Base-by-base conservation (phyloP, 805 yeast species). In the Diddensiella santjacobensis region DNA sequence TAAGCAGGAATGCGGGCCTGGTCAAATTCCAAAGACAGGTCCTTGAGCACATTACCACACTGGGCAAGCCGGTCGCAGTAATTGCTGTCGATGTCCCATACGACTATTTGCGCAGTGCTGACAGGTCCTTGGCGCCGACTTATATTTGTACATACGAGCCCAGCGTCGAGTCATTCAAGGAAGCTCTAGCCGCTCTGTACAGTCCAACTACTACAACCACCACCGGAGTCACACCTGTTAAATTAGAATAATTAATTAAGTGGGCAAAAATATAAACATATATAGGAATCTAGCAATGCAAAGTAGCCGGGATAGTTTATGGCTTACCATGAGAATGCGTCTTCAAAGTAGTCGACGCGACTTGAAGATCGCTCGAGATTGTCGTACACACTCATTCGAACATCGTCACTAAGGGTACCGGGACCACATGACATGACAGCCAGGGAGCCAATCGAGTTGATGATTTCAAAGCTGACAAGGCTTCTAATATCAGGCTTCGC, bases 271-370 rank as follows among this genome's bases (percentile, higher is more conserved):
- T n/a, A n/a, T n/a, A n/a, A n/a, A n/a, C n/a, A n/a, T n/a, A n/a
- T n/a, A n/a, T n/a, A n/a, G n/a, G n/a, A n/a, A n/a, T n/a, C n/a
- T 8, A 26, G 11, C 8, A 26, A 26, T 8, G 31, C 13, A 26
- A 13, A 26, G n/a, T 35, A 35, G 8, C 6, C 18, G n/a, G 6
- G n/a, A n/a, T 35, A n/a, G n/a, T 8, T 18, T 38, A 6, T 38
- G 4, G 39, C 18, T 23, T 59, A 79, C 91, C 91, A 84, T 11
- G 75, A 70, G 65, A 83, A 87, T 40, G 81, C 67, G 61, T 84
- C 88, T 60, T 86, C 93, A 61, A 71, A 78, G 59, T 79, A 79
- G 49, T 83, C 87, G 17, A 85, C 73, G 44, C 83, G 68, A 40
- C 73, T 69, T 2, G 67, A 64, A 22, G 71, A 65, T 22, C 64